Evolutionary conservation across 352 stramenopile species (phyloP), one percentile per base, ranked within the genome.

Genomic region (Phytophthora melonis): DNA sequence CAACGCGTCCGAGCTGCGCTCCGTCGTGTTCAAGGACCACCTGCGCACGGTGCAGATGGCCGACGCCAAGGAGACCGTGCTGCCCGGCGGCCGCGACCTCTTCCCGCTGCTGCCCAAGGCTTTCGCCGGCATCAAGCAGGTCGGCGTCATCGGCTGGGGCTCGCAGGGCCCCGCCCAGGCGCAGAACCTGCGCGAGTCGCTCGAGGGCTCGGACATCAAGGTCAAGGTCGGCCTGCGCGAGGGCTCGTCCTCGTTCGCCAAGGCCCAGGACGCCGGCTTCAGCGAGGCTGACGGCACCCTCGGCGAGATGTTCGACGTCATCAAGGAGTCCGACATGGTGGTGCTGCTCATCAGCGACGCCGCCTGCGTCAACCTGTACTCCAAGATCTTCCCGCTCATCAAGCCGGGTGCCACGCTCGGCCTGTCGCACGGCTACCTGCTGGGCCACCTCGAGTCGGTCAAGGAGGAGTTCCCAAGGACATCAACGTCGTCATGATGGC

Each of bases 401-500:
- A 99, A 99, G 87, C 72, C 88, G 25, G 97, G 97, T 63, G 95
- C 97, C 8, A 99, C 97, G 36, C 87, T 99, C 32, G 97, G 97
- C 70, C 87, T 99, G n/a, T 98, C 91, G 74, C 97, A 99, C 79
- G 97, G 97, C 56, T 99, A 98, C 87, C 86, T 99, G 71, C 86
- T 99, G 45, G 97, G 97, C 73, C 95, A 99, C 88, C 91, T 99
- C 53, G 92, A 99, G 59, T 98, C 93, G 63, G 96, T 99, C 60
- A 90, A 95, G 54, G 94, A 99, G 78, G 79, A 75, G 23, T 99
- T 99, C 97, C 97, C 18, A 90, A 97, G 64, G 85, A 98, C 78
- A 97, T 99, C 74, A 98, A 99, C 86, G 97, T 99, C n/a, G 98
- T 99, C 78, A 98, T 98, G 74, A 97, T 99, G 54, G 98, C 95